Evolutionary conservation across 495 filamentous ascomycete species (phyloP), one percentile per base, ranked within the genome.

Genomic region (Talaromyces ruber): DNA sequence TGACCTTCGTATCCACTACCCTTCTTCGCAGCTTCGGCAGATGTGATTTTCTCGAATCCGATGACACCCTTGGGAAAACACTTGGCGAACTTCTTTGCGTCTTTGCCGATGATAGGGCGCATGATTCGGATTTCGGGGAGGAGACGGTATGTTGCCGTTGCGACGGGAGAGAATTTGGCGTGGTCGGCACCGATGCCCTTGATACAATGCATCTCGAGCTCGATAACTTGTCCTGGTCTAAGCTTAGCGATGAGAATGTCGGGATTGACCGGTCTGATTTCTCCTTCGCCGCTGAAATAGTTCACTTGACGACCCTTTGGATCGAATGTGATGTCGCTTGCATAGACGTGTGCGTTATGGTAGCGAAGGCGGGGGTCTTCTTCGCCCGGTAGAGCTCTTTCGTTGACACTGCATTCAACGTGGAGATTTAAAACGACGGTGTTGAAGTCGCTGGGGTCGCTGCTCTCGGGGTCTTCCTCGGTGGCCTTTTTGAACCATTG

Each of bases 91-190:
- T 97, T 95, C 68, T 86, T 83, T 25, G 95, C 95, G 65, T 96
- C 91, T 1, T 78, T 79, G 6, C 93, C 94, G 1, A 94, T 68
- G 58, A 99, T 96, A 18, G 95, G 93, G 62, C 80, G 77, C 45
- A 78, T 70, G 67, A 98, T 97, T 21, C 82, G 79, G 69, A 99
- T 98, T 53, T 86, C 83, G 1, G 95, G 95, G 65, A 99, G 70
- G 8, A 99, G 81, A 18, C 95, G 84, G 76, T 99, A 99, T 43
- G 86, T 86, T 8, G 94, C 93, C 0, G 95, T 96, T 4, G 93
- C 93, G 21, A 99, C 95, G 28, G 95, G 95, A 1, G 91, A 96
- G 80, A 93, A 99, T 71, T 99, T 99, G 54, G 95, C 90, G 74
- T 99, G 95, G 76, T 98, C 94, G 61, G 86, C 88, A 16, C 95